Base-by-base conservation (phyloP, 2,329 filamentous ascomycete species). In the Claviceps sp. region DNA sequence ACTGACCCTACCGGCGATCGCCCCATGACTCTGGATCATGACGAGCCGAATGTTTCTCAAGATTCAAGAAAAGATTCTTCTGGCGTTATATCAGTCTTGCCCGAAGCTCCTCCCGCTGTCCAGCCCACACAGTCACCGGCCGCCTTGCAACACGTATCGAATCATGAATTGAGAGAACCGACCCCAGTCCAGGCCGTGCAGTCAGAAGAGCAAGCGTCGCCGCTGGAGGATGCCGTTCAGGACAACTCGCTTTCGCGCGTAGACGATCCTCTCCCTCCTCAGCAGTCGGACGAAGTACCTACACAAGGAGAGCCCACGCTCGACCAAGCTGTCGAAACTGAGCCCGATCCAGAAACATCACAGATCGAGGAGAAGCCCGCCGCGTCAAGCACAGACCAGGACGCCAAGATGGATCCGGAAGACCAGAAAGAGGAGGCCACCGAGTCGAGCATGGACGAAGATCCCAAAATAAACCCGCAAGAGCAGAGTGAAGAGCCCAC, bases 301-400 rank as follows among this genome's bases (percentile, higher is more conserved):
- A 38, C 38, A 24, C 2, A 5, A 37, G 16, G 8, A 37, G 46
- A 48, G 14, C 20, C 14, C 20, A 11, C n/a, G 34, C 7, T 18
- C 30, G 26, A 16, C 20, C 24, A 30, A 9, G 48, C 18, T 38
- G 37, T 41, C n/a, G 13, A 50, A 30, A 3, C 20, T 6, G 44
- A 44, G n/a, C 20, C 20, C 8, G 6, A 37, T 18, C 26, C 52
- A 2, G 36, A 49, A 8, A 64, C 63, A 36, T 61, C 65, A 2
- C 66, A 69, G 14, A 69, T 24, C 7, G 26, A 40, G 42, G 22
- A 52, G 38, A 54, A 60, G 22, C 38, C 51, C 16, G 48, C 9
- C 30, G 30, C 30, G 9, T 34, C 30, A 3, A 11, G 30, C 9
- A 34, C 9, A 4, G 30, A 4, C 9, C 8, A 34, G 11, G 30